These are phyloP conservation scores for Cucumis cinereus DNA, from an alignment of 306 rosid genomes.

Conservation along the genomic window DNA sequence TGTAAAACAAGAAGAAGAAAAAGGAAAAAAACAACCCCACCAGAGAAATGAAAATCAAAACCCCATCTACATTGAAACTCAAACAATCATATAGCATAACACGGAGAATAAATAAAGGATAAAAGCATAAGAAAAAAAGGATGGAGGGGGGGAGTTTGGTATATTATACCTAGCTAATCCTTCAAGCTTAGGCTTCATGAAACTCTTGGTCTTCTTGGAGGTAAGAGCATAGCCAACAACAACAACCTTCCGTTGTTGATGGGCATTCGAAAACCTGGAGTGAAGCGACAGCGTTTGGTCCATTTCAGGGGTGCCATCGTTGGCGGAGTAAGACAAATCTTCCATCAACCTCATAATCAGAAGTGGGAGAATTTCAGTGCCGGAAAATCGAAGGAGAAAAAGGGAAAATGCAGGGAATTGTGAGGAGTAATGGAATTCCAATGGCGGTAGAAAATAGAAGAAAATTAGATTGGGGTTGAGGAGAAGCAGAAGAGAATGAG, in stretches of 20 bases:
- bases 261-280: slow-evolving; percentile 13
- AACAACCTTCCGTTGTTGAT: slow-evolving; percentile 27
- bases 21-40: not conserved
- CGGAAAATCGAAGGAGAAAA: not conserved
- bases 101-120: not conserved
- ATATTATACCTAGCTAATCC: slow-evolving; percentile 59
- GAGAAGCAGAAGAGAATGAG: not conserved
- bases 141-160: not conserved
- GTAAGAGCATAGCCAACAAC: slow-evolving; percentile 93
- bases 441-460: not conserved
- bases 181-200: slow-evolving; percentile 83
- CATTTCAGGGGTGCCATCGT: slow-evolving; percentile 15
- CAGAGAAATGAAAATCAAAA: not conserved
- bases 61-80: not conserved
- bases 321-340: slow-evolving; percentile 21
- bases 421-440: not conserved
- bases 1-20: not conserved
- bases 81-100: not conserved
- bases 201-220: slow-evolving; percentile 84
- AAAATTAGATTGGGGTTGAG: too few relatives aligned
- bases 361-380: not conserved
- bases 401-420: not conserved
- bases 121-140: not conserved
- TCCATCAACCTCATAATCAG: slow-evolving; percentile 28
- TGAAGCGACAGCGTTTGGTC: slow-evolving; percentile 18